Evolutionary conservation across 306 rosid species (phyloP), one percentile per base, ranked within the genome.

Genomic region (Arachis stenosperma): DNA sequence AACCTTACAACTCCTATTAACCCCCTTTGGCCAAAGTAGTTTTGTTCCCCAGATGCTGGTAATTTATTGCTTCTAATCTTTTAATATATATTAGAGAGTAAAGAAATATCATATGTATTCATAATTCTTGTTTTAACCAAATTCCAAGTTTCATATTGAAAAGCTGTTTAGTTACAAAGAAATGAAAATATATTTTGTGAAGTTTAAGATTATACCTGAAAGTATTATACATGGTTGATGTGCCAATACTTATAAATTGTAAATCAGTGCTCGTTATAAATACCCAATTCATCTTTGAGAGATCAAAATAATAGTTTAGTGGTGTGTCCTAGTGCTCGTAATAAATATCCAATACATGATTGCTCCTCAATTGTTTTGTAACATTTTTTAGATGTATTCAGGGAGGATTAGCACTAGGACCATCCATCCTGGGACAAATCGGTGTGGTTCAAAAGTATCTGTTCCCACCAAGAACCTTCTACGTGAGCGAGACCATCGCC

Each of bases 11-110:
- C 2, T 48, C 44, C 0, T 90, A 39, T 87, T 90, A 71, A n/a
- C 61, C 69, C 92, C 91, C 14, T 41, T 88, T 2, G 96, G 88
- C 0, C 67, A 73, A 36, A 77, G 72, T 15, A 70, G 74, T 64
- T 90, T 84, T 80, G 36, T 83, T 60, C 75, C 92, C 5, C 87
- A 83, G 9, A 43, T 88, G 84, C 77, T 86, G 83, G 92, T 87
- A 86, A 68, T 63, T 10, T 1, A 33, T 33, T 33, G 37, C 37
- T 42, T 42, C 5, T 70, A 55, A 68, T 12, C 17, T 67, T 67
- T 48, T 46, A 1, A 63, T 12, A 29, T 14, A 42, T 6, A 42
- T 6, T 6, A 8, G 46, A 42, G 37, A 33, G 4, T 33, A 42
- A 42, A 5, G 2, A 5, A 42, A 42, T 6, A 5, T 3, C 46